Percentiles rank a stretch among this genome's conserved stretches.
Conservation (phyloP, 768 basidiomycete genomes). For the Hypsizygus marmoreus region DNA sequence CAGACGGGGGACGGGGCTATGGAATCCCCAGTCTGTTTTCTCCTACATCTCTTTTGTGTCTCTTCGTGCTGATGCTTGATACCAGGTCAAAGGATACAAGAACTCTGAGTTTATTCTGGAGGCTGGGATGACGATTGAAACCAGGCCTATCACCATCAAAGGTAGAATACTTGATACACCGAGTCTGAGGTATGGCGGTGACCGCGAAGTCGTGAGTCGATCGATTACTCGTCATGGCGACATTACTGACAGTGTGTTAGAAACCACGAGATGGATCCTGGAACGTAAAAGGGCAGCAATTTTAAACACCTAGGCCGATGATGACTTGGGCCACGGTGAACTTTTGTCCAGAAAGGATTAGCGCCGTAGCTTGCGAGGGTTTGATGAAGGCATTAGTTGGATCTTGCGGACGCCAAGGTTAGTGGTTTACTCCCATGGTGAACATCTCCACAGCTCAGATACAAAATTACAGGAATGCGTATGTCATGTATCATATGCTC, state of each 20-base stretch:
- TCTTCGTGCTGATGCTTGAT: slow-evolving; percentile 1
- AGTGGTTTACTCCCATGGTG: neutral
- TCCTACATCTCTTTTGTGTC: neutral
- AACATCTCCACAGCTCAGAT: neutral
- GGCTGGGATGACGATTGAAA: slow-evolving; percentile 38
- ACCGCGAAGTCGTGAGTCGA: neutral
- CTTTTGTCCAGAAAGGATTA: slow-evolving; percentile 7
- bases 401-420: slow-evolving; percentile 5
- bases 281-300: slow-evolving; percentile 24
- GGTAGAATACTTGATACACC: slow-evolving; percentile 24
- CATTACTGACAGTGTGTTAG: neutral
- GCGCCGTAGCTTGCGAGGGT: neutral
- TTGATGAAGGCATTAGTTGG: slow-evolving; percentile 6
- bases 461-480: slow-evolving; percentile 11
- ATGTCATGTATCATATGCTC: neutral
- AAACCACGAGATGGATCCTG: slow-evolving; percentile 26
- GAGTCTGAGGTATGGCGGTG: slow-evolving; percentile 15
- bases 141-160: slow-evolving; percentile 21
- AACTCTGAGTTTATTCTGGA: slow-evolving; percentile 37
- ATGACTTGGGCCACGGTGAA: slow-evolving; percentile 20
- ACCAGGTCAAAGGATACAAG: slow-evolving; percentile 17
- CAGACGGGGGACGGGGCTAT: slow-evolving; percentile 21
- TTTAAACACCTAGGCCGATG: slow-evolving; percentile 18
- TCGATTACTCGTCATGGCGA: neutral
- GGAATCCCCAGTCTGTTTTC: slow-evolving; percentile 11